These are phyloP conservation scores for Pinguiococcus pyrenoidosus DNA, from an alignment of 108 stramenopile genomes.

Conservation along the genomic window DNA sequence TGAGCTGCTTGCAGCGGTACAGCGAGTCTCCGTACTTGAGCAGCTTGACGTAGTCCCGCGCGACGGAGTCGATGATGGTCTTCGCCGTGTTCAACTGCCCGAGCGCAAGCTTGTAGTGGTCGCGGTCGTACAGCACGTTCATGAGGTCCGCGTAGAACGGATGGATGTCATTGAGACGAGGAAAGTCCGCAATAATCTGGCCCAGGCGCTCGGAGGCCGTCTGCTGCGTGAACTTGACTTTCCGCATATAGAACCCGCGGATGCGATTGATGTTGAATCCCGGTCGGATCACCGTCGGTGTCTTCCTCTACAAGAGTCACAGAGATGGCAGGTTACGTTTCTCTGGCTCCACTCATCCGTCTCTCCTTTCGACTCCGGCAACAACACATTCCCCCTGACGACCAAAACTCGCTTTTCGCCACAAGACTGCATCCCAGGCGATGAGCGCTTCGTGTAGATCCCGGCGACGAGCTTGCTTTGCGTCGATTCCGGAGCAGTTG, in stretches of 20 bases:
- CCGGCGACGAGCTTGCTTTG: too few species aligned
- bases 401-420: too few species aligned
- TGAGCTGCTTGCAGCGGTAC: slow-evolving; percentile 96
- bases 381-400: too few species aligned
- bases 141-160: slow-evolving; percentile 99
- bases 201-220: slow-evolving; percentile 81
- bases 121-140: slow-evolving; percentile 94
- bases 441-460: too few species aligned
- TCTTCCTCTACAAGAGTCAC: slow-evolving; percentile 40
- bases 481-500: too few species aligned
- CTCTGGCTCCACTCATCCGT: too few species aligned
- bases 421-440: too few species aligned
- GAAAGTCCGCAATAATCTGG: slow-evolving; percentile 81
- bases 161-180: slow-evolving; percentile 93
- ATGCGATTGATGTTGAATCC: slow-evolving; percentile 89
- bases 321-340: neutral
- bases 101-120: slow-evolving; percentile 98
- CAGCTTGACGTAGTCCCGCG: slow-evolving; percentile 90
- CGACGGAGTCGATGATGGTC: slow-evolving; percentile 68
- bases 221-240: slow-evolving; percentile 97
- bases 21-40: slow-evolving; percentile 96
- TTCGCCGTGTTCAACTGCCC: slow-evolving; percentile 94
- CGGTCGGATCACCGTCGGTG: slow-evolving; percentile 96
- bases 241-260: slow-evolving; percentile 94
- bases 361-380: too few species aligned